Evolutionary conservation across 345 rosid species (phyloP), one percentile per base, ranked within the genome.

Genomic region (Litchi chinensis): DNA sequence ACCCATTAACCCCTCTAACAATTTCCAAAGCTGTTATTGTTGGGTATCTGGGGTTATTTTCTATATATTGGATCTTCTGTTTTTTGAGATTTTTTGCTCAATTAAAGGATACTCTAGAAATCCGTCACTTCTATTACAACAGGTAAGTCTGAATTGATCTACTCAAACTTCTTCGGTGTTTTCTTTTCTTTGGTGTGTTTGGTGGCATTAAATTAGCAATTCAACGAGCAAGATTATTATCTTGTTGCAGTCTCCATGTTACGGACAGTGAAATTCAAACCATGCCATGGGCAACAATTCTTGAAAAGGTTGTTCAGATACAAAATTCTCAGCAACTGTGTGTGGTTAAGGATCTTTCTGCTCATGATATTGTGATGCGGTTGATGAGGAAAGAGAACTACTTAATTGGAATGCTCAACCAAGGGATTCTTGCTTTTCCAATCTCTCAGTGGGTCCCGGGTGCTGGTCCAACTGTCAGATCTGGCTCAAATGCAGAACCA

Each of bases 371-470:
- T 43, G 85, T 97, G 56, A 91, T 94, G 99, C 92, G 99, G 71
- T 84, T 97, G 87, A 93, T 97, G 99, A 88, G 98, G 79, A 97
- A 97, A 86, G 99, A 97, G 82, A 97, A 97, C 77, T 97, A 94
- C 89, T 88, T 97, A 86, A 94, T 97, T 84, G 98, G 97, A 83
- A 93, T 97, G 96, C 91, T 97, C 77, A 97, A 97, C 80, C 94
- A 94, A 88, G 98, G 98, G 70, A 85, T 97, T 72, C 93, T 97
- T 85, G 93, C 98, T 68, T 97, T 97, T 82, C 97, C 94, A 73
- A 85, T 97, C 65, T 86, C 87, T 60, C 76, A 82, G 7, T 97
- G 98, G 99, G 79, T 97, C 79, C 99, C 99, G 50, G 98, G 98
- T 78, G 93, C 91, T 80, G 98, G 99, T 76, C 99, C 96, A n/a